phyloP scores from a whole-genome alignment of 192 early-diverging fungal genomes.

The Dissophora globulifera region DNA sequence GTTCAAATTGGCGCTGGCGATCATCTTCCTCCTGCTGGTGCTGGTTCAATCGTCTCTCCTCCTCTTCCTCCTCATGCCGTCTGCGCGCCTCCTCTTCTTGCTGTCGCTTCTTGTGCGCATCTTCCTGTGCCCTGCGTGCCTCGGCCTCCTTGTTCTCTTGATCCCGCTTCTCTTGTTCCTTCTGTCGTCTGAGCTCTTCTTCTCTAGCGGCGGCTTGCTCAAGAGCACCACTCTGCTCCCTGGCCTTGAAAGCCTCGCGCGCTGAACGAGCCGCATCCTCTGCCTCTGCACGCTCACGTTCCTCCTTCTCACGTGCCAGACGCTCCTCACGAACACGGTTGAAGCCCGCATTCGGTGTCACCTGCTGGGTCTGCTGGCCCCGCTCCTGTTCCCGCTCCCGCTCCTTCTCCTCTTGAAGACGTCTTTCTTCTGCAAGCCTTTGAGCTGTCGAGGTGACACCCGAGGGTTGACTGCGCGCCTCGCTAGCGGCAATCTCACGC shows the following conservation, averaged over 20 bases:
- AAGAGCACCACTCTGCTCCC: constrained; percentile 7
- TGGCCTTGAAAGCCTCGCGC: constrained; percentile 26
- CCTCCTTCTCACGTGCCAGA: constrained; percentile 51
- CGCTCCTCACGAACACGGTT: constrained; percentile 57
- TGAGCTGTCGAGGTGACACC: constrained; percentile 12
- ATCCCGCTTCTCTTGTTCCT: constrained; percentile 15
- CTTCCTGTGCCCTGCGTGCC: constrained; percentile 7
- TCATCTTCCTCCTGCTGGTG: constrained; percentile 1
- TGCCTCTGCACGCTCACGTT: constrained; percentile 44
- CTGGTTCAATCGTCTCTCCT: constrained; percentile 5
- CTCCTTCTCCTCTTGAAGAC: constrained; percentile 47
- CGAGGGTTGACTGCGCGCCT: constrained; percentile 17
- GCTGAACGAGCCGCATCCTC: constrained; percentile 35
- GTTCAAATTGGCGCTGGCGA: not conserved
- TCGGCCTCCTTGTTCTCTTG: constrained; percentile 16
- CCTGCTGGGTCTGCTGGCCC: constrained; percentile 56
- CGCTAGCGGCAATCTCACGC: constrained; percentile 33
- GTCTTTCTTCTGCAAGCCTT: constrained; percentile 45
- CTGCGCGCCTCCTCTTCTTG: constrained; percentile 10
- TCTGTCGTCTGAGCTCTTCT: constrained; percentile 25
- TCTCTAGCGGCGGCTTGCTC: constrained; percentile 26
- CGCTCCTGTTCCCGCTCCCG: constrained; percentile 30
- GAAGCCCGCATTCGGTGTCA: not conserved
- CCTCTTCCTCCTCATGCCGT: constrained; percentile 19
- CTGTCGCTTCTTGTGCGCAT: not conserved